Percentiles rank a stretch among this genome's conserved stretches.
These are phyloP conservation scores for Rhododendron ovatum DNA, from an alignment of 148 eudicot genomes.

Conservation along the genomic window DNA sequence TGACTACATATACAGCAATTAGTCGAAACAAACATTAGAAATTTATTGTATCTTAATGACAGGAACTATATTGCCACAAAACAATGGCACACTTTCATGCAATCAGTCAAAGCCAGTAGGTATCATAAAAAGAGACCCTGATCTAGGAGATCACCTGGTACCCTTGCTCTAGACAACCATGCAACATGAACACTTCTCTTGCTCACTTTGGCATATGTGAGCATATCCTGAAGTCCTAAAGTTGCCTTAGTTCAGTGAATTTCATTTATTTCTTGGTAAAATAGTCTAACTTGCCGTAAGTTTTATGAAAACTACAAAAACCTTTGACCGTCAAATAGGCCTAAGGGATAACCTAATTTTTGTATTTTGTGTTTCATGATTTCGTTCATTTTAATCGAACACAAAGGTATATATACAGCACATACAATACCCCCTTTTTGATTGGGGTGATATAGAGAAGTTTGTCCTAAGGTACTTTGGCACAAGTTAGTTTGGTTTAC, in stretches of 20 bases:
- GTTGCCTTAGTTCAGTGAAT: neutral
- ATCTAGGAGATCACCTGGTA: neutral
- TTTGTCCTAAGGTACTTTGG: neutral
- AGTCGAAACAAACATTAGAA: constrained; percentile 2
- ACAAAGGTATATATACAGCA: neutral
- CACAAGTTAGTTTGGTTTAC: neutral
- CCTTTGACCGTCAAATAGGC: neutral
- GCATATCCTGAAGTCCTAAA: neutral
- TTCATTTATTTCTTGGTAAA: neutral
- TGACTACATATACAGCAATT: constrained; percentile 47
- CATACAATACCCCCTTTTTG: neutral
- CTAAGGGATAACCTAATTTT: too few species aligned
- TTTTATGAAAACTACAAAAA: neutral
- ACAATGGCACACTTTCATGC: neutral
- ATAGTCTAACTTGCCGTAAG: neutral
- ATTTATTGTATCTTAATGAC: constrained; percentile 4
- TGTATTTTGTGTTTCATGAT: neutral
- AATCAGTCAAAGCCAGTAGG: neutral
- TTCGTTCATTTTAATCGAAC: too few species aligned
- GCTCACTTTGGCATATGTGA: neutral
- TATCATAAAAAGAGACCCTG: neutral
- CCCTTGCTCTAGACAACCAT: neutral
- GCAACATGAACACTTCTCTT: neutral
- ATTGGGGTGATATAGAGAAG: neutral
- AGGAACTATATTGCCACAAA: neutral